Evolutionary conservation across 768 basidiomycete species (phyloP).

Genomic region (Phanerodontia chrysosporium): DNA sequence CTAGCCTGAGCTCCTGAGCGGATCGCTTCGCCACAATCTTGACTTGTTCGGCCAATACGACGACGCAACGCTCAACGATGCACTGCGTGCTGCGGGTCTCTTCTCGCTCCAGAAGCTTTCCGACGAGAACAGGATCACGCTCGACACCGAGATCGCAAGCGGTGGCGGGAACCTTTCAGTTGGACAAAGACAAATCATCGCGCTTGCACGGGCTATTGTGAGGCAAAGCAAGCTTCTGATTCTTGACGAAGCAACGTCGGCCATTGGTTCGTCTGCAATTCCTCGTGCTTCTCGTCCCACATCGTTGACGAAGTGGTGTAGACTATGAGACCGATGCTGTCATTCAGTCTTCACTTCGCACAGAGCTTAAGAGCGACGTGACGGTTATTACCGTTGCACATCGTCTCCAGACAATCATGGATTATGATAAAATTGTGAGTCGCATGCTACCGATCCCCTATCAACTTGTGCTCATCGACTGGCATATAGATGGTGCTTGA

Average conservation of each 20-base stretch:
- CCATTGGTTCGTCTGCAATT: conserved; percentile 30
- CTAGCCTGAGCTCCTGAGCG: conserved; percentile 50
- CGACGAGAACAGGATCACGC: conserved; percentile 33
- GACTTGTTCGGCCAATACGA: conserved; percentile 55
- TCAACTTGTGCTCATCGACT: conserved; percentile 31
- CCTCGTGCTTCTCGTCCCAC: neutral
- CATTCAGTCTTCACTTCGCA: conserved; percentile 53
- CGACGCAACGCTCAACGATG: conserved; percentile 46
- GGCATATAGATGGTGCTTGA: conserved; percentile 47
- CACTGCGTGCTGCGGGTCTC: conserved; percentile 43
- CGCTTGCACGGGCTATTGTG: conserved; percentile 55
- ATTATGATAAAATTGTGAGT: conserved; percentile 53
- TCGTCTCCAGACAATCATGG: conserved; percentile 54
- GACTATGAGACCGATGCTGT: conserved; percentile 54
- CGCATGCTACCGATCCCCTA: conserved; percentile 26
- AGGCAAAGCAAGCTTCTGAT: conserved; percentile 46
- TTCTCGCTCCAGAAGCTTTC: conserved; percentile 34
- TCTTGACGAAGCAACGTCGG: conserved; percentile 35
- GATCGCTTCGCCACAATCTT: conserved; percentile 51
- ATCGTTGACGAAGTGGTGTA: neutral
- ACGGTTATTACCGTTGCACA: conserved; percentile 60
- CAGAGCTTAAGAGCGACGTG: conserved; percentile 36
- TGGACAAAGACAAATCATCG: conserved; percentile 61
- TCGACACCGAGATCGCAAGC: conserved; percentile 40
- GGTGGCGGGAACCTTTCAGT: conserved; percentile 45